Evolutionary conservation across 495 filamentous ascomycete species (phyloP), one percentile per base, ranked within the genome.

Genomic region (Penicillium bialowiezense): DNA sequence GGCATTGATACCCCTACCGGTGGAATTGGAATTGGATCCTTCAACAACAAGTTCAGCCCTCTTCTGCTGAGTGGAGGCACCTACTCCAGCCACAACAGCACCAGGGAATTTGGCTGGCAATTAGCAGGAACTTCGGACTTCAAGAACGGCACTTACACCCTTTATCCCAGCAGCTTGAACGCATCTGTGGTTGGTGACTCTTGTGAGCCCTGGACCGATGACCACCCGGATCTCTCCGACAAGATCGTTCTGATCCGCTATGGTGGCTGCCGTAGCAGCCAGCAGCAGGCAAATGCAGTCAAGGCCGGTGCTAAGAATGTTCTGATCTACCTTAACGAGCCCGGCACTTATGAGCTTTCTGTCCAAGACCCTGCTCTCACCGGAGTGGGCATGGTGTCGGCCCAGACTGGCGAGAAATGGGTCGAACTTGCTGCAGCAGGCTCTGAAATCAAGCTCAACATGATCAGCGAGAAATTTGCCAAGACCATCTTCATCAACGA

Each of bases 161-260:
- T 83, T 14, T 82, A 77, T 67, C 51, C 76, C 23, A 66, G 72
- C 38, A 76, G 64, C 37, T 71, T 69, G 42, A 66, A 82, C 64
- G 72, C 68, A 29, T 63, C 69, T n/a, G 67, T 76, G 34, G 38
- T 65, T 7, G 68, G 65, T 40, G 66, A 77, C 52, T 72, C 62
- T 17, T 82, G 80, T 54, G 51, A 60, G 12, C 60, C 74, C 5
- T 70, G 67, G 21, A 68, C 77, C 4, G 65, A 56, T 2, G 58
- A 62, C 45, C 75, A 73, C 8, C 78, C 80, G 2, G 69, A 80
- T 47, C 68, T 84, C 3, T 71, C 73, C 1, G 59, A 58, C 10
- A 61, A 77, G 24, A 73, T 84, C 31, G 78, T 80, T 19, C 63
- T 84, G 14, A 64, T 84, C 45, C 77, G 77, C 39, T 72, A 74